phyloP scores from a whole-genome alignment of 257 asterid genomes.

The Nicotiana tomentosiformis region DNA sequence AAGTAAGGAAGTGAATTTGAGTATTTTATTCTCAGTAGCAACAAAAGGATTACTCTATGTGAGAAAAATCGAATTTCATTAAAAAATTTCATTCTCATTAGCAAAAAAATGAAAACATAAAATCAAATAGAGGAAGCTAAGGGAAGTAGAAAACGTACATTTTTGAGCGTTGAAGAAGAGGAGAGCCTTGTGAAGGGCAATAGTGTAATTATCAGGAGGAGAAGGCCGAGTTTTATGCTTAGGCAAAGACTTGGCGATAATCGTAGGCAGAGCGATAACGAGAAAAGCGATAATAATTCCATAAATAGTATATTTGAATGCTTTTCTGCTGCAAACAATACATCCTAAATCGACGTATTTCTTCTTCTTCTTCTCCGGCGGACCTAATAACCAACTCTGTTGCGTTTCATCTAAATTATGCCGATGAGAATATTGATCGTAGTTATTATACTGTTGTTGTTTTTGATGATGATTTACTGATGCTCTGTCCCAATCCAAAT shows the following conservation, averaged over 20 bases:
- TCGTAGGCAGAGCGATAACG: constrained; percentile 58
- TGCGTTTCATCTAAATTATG: constrained; percentile 65
- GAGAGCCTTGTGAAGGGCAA: constrained; percentile 64
- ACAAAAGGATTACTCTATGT: too few relatives aligned
- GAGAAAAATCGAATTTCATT: too few relatives aligned
- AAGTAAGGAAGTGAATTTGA: too few relatives aligned
- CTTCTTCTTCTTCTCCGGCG: constrained; percentile 62
- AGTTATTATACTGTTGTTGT: background rate
- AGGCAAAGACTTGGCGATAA: constrained; percentile 41
- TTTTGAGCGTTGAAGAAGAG: constrained; percentile 94
- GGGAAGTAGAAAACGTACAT: constrained; percentile 41
- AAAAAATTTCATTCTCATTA: too few relatives aligned
- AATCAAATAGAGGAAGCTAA: too few relatives aligned
- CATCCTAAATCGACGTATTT: constrained; percentile 75
- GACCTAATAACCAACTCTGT: constrained; percentile 81
- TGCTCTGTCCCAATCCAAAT: constrained; percentile 61
- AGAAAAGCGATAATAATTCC: constrained; percentile 33
- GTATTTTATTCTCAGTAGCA: too few relatives aligned
- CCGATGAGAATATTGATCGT: constrained; percentile 4
- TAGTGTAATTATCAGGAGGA: constrained; percentile 61
- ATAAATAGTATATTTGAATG: constrained; percentile 43
- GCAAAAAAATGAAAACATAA: too few relatives aligned
- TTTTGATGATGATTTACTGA: constrained; percentile 32
- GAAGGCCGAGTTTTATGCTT: constrained; percentile 38
- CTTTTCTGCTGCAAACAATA: constrained; percentile 46